Evolutionary conservation across 1,284 basidiomycete genomes (phyloP).

Genomic region (Malassezia yamatoensis): DNA sequence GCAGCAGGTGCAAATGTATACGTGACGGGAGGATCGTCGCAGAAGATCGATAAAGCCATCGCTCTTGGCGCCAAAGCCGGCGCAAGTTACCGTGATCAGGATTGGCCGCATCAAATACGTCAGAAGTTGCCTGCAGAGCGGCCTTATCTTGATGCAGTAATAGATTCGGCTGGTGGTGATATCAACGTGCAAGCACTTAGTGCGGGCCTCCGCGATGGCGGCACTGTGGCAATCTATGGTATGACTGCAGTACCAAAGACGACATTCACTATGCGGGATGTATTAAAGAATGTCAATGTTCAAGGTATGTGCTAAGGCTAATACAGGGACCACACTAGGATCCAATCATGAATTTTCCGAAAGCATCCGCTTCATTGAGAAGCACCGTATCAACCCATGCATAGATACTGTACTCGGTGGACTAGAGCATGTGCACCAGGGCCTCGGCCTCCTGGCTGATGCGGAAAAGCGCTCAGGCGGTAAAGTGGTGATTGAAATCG

Average conservation of each 20-base stretch:
- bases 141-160: conserved; percentile 58
- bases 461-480: conserved; percentile 38
- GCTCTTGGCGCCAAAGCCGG: conserved; percentile 67
- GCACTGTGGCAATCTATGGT: conserved; percentile 56
- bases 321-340: conserved; percentile 62
- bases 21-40: conserved; percentile 64
- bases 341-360: conserved; percentile 64
- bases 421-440: conserved; percentile 60
- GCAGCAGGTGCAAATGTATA: conserved; percentile 68
- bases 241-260: conserved; percentile 60
- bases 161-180: conserved; percentile 71
- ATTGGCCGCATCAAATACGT: conserved; percentile 59
- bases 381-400: conserved; percentile 62
- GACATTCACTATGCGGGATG: conserved; percentile 66
- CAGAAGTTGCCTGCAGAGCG: conserved; percentile 52
- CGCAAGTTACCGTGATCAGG: conserved; percentile 62
- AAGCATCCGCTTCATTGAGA: conserved; percentile 61
- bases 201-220: conserved; percentile 59
- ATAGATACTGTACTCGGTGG: conserved; percentile 65
- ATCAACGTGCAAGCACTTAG: conserved; percentile 58
- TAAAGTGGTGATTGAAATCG: conserved; percentile 33
- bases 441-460: conserved; percentile 54
- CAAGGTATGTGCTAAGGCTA: conserved; percentile 54
- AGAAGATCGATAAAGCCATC: conserved; percentile 62
- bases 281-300: conserved; percentile 65